A percentile compares a stretch with the other conserved stretches of the same genome.
Evolutionary conservation across 768 basidiomycete species (phyloP).

Genomic region (Hirschioporus abietinus): DNA sequence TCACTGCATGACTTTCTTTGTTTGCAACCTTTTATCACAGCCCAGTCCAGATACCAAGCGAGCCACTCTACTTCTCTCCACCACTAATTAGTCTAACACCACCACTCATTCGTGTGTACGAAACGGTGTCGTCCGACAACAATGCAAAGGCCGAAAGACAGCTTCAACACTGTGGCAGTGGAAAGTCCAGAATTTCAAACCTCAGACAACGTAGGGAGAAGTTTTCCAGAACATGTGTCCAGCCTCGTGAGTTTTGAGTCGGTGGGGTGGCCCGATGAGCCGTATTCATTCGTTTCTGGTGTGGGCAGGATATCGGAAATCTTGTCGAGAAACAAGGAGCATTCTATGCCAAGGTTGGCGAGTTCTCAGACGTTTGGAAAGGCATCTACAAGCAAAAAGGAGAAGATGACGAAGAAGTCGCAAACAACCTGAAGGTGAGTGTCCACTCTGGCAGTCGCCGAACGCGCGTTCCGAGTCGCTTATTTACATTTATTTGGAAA

Average conservation of each 20-base stretch:
- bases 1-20: too few relatives aligned
- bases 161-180: too few relatives aligned
- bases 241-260: neutral
- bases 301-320: neutral
- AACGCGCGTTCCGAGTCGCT: neutral
- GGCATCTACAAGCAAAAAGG: neutral
- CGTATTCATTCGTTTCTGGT: neutral
- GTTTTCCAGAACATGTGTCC: too few relatives aligned
- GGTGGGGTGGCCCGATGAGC: neutral
- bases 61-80: too few relatives aligned
- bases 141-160: too few relatives aligned
- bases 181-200: too few relatives aligned
- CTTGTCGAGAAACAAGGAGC: neutral
- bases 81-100: too few relatives aligned
- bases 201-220: too few relatives aligned
- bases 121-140: too few relatives aligned
- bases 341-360: constrained; percentile 1
- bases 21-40: too few relatives aligned
- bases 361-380: neutral
- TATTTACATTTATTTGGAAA: neutral
- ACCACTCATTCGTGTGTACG: too few relatives aligned
- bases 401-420: neutral
- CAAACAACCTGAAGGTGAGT: neutral
- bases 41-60: too few relatives aligned
- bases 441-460: neutral